Base-by-base conservation (phyloP, 306 rosid species). In the Canavalia ensiformis region DNA sequence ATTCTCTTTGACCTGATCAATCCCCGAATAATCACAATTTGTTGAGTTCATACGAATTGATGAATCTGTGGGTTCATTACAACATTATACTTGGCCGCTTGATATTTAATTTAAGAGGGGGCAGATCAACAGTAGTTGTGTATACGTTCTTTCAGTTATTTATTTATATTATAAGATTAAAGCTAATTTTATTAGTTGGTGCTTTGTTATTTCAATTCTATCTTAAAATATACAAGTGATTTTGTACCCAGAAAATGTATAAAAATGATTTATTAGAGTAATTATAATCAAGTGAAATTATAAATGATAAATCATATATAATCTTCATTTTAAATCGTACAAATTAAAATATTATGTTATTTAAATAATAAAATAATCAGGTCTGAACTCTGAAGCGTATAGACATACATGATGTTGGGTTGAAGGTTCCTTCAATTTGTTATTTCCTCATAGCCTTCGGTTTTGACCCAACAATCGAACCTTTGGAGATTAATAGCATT, bases 31-130 rank as follows among this genome's bases (percentile, higher is more conserved):
- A 29, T 44, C 12, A 50, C 37, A 44, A 30, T n/a, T n/a, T n/a
- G n/a, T n/a, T n/a, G n/a, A n/a, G n/a, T n/a, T n/a, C n/a, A n/a
- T n/a, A n/a, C n/a, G n/a, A n/a, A n/a, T n/a, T n/a, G n/a, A n/a
- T n/a, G n/a, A n/a, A n/a, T 45, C 45, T 44, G 79, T 75, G 69
- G 57, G 57, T 89, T 90, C 90, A 81, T 80, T 86, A 50, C 89
- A 83, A 33, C 79, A 81, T 57, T n/a, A 37, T 81, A 84, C 72
- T n/a, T 18, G 76, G 63, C 3, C 30, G 1, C 25, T 18, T 18
- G 25, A 18, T 18, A 18, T 18, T 18, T 18, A 18, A 18, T 18
- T 18, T 18, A 18, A 18, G 25, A 18, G 25, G 25, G 25, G 25
- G 25, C 25, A 18, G 25, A 64, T 5, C 31, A 64, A 64, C 86